A percentile compares a stretch with the other conserved stretches of the same genome.
phyloP scores from a whole-genome alignment of 768 basidiomycete genomes.

The Tulasnella sp. region DNA sequence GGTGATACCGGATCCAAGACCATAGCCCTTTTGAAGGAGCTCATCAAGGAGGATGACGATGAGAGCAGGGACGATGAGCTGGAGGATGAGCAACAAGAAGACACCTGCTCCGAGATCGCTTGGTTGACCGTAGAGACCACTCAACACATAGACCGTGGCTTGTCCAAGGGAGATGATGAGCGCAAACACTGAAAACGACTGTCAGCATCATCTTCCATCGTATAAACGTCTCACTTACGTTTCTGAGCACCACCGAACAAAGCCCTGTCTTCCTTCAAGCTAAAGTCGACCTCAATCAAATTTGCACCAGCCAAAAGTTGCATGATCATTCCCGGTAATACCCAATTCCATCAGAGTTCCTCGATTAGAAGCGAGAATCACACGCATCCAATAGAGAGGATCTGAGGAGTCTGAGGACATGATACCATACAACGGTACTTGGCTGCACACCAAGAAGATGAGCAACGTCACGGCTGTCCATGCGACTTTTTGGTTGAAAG shows the following conservation, averaged over 20 bases:
- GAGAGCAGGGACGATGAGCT: constrained; percentile 82
- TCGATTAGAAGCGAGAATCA: constrained; percentile 95
- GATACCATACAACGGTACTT: constrained; percentile 98
- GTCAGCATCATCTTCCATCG: background rate
- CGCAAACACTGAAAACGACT: constrained; percentile 64
- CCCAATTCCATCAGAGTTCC: constrained; percentile 99
- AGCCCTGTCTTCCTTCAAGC: constrained; percentile 91
- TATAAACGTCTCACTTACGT: constrained; percentile 39
- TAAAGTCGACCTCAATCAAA: constrained; percentile 94
- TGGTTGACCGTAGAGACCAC: constrained; percentile 92
- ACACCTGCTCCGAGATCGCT: constrained; percentile 90
- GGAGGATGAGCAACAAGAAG: constrained; percentile 90
- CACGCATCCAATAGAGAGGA: constrained; percentile 99
- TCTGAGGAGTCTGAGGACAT: constrained; percentile 99
- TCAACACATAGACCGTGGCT: constrained; percentile 91
- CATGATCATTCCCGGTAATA: constrained; percentile 99
- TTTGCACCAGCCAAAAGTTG: constrained; percentile 96
- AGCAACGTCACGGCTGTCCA: constrained; percentile 99
- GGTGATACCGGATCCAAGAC: constrained; percentile 94
- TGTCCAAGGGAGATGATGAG: constrained; percentile 94
- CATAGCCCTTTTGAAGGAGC: constrained; percentile 97
- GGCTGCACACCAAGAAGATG: constrained; percentile 98
- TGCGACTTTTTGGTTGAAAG: constrained; percentile 96
- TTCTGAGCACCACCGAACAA: constrained; percentile 95
- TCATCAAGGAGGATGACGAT: constrained; percentile 98